Evolutionary conservation across 2,329 filamentous ascomycete genomes (phyloP), one percentile per base, ranked within the genome.

Genomic region (Penicillium paneum): DNA sequence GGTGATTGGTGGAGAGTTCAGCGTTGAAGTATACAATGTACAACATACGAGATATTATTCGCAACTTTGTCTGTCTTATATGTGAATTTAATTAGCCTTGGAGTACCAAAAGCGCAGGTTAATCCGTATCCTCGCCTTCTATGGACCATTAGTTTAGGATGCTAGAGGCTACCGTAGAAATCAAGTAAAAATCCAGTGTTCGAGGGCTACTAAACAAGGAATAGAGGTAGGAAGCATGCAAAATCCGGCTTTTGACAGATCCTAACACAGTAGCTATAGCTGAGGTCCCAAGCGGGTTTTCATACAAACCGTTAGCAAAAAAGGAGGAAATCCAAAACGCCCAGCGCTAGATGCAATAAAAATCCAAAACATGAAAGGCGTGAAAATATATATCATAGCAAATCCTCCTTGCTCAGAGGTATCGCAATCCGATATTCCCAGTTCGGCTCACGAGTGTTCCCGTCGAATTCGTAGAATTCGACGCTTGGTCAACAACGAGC

Each of bases 1-100:
- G 49, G 24, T 64, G 57, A 65, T 65, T 65, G 61, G 63, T 5
- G 42, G 42, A 44, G 28, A 21, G 6, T 29, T 28, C 11, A 19
- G n/a, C 24, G 15, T 29, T 29, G 40, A 43, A 43, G 40, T 42
- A 42, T 42, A 17, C 24, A n/a, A 19, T 43, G n/a, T 3, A 31
- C n/a, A 31, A 43, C 40, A 13, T 29, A 42, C 6, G 26, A 15
- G n/a, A 19, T 17, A 42, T 43, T 43, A 19, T 42, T 13, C 13
- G n/a, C 6, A 43, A 43, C 3, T 43, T 19, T 31, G 13, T 43
- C 21, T 24, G 21, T 24, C 21, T 24, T 24, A 24, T 24, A 24
- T 24, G 21, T 24, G 21, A 5, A 24, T 4, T 24, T 24, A 1
- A 24, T 24, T 24, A 24, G 21, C 21, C 21, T 24, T 5, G 21